Evolutionary conservation across 2,329 filamentous ascomycete genomes (phyloP), one percentile per base, ranked within the genome.

Genomic region (Penicillium polonicum): DNA sequence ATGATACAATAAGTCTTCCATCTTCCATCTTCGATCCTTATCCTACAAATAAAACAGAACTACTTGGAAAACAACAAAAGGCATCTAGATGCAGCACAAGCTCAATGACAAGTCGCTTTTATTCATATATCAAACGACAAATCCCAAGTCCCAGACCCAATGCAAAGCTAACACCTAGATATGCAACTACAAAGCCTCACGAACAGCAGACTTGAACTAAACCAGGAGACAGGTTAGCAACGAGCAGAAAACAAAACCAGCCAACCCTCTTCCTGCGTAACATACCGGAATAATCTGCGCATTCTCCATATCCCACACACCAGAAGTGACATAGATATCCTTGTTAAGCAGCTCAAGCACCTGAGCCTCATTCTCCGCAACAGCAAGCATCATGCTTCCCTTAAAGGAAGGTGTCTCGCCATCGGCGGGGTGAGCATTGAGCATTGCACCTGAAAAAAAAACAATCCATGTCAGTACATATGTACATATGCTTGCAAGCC

Each of bases 231-330:
- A 59, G 19, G 38, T 62, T 43, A 58, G 57, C 55, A 60, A 38
- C 5, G 10, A 35, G 3, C n/a, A 33, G 8, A 5, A 21, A 12
- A 15, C 2, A 29, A 35, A 35, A 25, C 4, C 43, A 42, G 9
- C n/a, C 19, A 27, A 4, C 13, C 10, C 19, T 48, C 10, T 29
- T 13, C 6, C 10, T 10, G 21, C 5, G 0, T 13, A 43, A 72
- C 71, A 54, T 66, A 75, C 73, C 57, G 70, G 69, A 66, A 72
- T 73, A 57, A 79, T 73, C 67, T 77, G 67, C 61, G 72, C 85
- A 67, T 89, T 89, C 36, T 87, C 83, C 58, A 89, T 70, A 78
- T 96, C 90, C 92, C 92, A 96, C 9, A 95, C 91, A 0, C 87
- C 90, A 43, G 75, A 80, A 59, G 77, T 81, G 10, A 82, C 79